phyloP scores from a whole-genome alignment of 768 basidiomycete genomes.

The Tephrocybe sp. region DNA sequence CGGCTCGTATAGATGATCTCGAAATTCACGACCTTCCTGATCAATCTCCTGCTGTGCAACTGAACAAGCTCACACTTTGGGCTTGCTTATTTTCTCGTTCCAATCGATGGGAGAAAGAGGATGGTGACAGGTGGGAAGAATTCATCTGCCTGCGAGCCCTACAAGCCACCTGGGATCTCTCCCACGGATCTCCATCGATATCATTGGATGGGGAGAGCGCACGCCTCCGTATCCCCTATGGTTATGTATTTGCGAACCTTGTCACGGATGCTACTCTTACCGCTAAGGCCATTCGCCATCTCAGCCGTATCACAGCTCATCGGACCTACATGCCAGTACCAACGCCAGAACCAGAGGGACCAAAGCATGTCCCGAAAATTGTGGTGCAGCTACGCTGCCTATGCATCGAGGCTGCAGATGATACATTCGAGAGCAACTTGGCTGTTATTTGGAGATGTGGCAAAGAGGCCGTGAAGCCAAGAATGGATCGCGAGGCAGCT shows the following conservation, averaged over 20 bases:
- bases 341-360: constrained; percentile 65
- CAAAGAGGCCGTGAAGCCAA: constrained; percentile 61
- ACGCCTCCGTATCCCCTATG: constrained; percentile 76
- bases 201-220: constrained; percentile 58
- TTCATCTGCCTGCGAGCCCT: constrained; percentile 58
- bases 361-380: constrained; percentile 69
- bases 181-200: constrained; percentile 37
- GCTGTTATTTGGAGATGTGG: constrained; percentile 75
- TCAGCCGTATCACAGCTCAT: constrained; percentile 51
- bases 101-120: constrained; percentile 32
- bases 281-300: constrained; percentile 72
- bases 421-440: constrained; percentile 76
- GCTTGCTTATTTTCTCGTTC: constrained; percentile 47
- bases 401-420: constrained; percentile 78
- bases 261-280: constrained; percentile 67
- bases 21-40: constrained; percentile 21
- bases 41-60: constrained; percentile 30
- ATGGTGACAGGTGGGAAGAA: constrained; percentile 68
- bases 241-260: constrained; percentile 73
- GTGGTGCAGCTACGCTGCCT: constrained; percentile 56
- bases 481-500: constrained; percentile 75
- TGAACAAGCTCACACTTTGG: constrained; percentile 49
- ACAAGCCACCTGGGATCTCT: constrained; percentile 34
- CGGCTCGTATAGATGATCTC: constrained; percentile 42
- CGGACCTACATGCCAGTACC: constrained; percentile 54